Evolutionary conservation across 2,329 filamentous ascomycete genomes (phyloP).

Genomic region (Fusarium austroafricanum): DNA sequence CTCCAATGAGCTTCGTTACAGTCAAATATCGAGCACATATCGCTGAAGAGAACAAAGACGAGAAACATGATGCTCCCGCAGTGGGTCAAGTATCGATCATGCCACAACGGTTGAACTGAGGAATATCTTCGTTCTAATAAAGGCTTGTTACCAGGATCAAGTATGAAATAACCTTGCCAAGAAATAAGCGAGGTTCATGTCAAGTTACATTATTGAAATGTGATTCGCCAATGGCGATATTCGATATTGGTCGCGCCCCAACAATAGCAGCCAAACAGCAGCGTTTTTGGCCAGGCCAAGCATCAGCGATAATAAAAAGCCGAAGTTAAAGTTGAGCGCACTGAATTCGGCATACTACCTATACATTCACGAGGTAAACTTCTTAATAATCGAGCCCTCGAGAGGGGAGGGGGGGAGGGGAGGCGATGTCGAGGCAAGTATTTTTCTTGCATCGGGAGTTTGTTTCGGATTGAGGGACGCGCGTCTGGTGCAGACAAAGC

Average conservation of each 20-base stretch:
- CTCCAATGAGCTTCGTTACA: background rate
- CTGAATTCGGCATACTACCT: background rate
- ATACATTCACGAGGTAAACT: background rate
- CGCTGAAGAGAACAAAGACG: background rate
- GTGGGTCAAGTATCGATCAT: background rate
- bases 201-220: background rate
- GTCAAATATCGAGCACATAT: background rate
- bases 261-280: constrained; percentile 9
- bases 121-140: background rate
- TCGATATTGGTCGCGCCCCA: constrained; percentile 13
- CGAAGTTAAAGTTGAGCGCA: constrained; percentile 5
- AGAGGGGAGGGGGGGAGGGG: constrained; percentile 23
- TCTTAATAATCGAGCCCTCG: constrained; percentile 12
- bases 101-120: background rate
- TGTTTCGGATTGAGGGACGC: constrained; percentile 39
- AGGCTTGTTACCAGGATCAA: background rate
- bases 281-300: background rate
- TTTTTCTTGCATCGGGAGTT: constrained; percentile 17
- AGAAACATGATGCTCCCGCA: constrained; percentile 17
- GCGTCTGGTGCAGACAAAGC: constrained; percentile 32
- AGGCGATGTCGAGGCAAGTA: constrained; percentile 12
- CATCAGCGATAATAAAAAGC: constrained; percentile 13
- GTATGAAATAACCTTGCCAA: background rate
- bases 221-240: constrained; percentile 30
- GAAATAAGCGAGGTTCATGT: constrained; percentile 1